A percentile compares a stretch with the other conserved stretches of the same genome.
phyloP scores from a whole-genome alignment of 805 yeast species.

The Hanseniaspora clermontiae region DNA sequence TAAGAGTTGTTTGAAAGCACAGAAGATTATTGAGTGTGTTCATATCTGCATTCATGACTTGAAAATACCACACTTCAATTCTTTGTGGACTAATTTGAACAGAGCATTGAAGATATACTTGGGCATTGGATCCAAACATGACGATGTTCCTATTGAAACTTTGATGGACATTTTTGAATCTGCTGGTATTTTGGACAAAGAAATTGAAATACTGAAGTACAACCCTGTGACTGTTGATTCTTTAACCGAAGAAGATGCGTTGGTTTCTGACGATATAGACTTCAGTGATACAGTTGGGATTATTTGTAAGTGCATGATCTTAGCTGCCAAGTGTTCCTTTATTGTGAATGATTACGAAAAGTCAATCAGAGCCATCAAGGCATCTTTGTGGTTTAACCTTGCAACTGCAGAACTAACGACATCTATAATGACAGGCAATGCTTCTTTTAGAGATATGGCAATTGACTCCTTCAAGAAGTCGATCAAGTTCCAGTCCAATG shows the following conservation, averaged over 20 bases:
- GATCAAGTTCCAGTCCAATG: conserved; percentile 56
- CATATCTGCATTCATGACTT: conserved; percentile 17
- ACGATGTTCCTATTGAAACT: conserved; percentile 37
- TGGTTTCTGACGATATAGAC: conserved; percentile 17
- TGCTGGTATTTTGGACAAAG: conserved; percentile 18
- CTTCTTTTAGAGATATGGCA: conserved; percentile 37
- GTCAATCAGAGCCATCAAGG: conserved; percentile 36
- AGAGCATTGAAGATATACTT: conserved; percentile 45
- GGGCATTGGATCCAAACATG: conserved; percentile 41
- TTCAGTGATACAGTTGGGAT: conserved; percentile 27
- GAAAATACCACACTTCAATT: conserved; percentile 29
- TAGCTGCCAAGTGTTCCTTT: conserved; percentile 38
- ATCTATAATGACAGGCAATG: conserved; percentile 25
- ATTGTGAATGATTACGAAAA: conserved; percentile 15
- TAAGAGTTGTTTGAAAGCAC: conserved; percentile 42
- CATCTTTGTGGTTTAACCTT: conserved; percentile 53
- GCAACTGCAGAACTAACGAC: conserved; percentile 53
- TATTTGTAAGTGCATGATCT: conserved; percentile 32
- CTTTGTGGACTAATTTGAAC: conserved; percentile 54
- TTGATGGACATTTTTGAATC: conserved; percentile 25
- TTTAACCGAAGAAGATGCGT: conserved; percentile 18
- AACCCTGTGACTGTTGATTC: not conserved
- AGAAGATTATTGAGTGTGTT: conserved; percentile 32
- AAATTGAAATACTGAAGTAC: conserved; percentile 19
- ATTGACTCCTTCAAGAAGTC: conserved; percentile 51